A percentile compares a stretch with the other conserved stretches of the same genome.
These are phyloP conservation scores for Aureobasidium subglaciale DNA, from an alignment of 2,329 filamentous ascomycete species.

Conservation along the genomic window DNA sequence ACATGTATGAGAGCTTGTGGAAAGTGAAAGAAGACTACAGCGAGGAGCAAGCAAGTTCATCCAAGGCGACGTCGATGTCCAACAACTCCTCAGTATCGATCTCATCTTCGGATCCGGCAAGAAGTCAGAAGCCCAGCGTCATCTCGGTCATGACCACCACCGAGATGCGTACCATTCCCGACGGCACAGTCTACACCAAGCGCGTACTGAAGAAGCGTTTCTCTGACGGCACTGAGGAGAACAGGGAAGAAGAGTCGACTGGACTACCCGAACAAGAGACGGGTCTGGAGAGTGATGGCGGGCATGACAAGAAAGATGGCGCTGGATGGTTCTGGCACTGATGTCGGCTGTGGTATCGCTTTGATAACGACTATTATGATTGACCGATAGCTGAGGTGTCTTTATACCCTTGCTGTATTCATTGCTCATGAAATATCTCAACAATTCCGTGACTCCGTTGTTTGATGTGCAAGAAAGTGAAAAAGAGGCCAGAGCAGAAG, in stretches of 20 bases:
- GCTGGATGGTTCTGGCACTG: slow-evolving; percentile 11
- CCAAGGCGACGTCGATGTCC: not conserved
- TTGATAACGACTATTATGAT: not conserved
- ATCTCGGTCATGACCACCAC: slow-evolving; percentile 53
- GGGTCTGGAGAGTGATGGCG: not conserved
- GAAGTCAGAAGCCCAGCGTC: slow-evolving; percentile 25
- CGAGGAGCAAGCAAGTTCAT: slow-evolving; percentile 13
- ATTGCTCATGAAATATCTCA: no score
- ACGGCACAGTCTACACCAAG: slow-evolving; percentile 53
- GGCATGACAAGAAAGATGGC: slow-evolving; percentile 8
- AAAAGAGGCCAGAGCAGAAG: no score
- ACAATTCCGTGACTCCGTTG: no score
- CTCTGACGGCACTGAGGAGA: slow-evolving; percentile 54
- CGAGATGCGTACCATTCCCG: slow-evolving; percentile 46
- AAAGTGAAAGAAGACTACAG: not conserved
- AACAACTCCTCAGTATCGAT: not conserved
- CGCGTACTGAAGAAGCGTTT: slow-evolving; percentile 52
- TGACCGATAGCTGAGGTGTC: not conserved
- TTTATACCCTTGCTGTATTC: not conserved
- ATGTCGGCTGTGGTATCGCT: not conserved
- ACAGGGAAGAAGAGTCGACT: slow-evolving; percentile 47
- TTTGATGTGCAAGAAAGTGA: no score
- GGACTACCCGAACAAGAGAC: slow-evolving; percentile 15
- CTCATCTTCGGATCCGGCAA: not conserved
- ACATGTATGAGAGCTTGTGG: slow-evolving; percentile 46